Percentiles rank a stretch among this genome's conserved stretches.
phyloP scores from a whole-genome alignment of 2,329 filamentous ascomycete genomes.

The Colletotrichum chrysophilum region DNA sequence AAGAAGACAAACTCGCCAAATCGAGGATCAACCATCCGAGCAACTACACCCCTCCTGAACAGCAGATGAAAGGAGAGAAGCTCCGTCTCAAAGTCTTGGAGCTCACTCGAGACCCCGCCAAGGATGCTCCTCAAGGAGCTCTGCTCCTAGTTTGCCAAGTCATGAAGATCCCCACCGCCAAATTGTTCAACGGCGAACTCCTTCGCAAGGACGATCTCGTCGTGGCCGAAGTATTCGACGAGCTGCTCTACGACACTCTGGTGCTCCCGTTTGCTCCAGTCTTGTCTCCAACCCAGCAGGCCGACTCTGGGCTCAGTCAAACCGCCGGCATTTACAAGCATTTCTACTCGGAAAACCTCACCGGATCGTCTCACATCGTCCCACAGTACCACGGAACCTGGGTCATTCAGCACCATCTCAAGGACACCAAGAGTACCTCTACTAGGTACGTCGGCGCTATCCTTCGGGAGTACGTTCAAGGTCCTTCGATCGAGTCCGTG shows the following conservation, averaged over 20 bases:
- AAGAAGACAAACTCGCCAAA: neutral
- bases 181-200: neutral
- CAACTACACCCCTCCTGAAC: neutral
- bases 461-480: rapidly evolving
- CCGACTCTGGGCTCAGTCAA: too few species aligned
- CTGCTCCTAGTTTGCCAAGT: neutral
- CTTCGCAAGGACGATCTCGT: neutral
- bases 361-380: rapidly evolving
- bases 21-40: neutral
- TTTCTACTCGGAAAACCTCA: neutral
- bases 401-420: neutral
- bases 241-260: rapidly evolving
- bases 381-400: rapidly evolving
- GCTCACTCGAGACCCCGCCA: too few species aligned
- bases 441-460: neutral
- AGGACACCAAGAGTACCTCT: too few species aligned
- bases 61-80: too few species aligned
- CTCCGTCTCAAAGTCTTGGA: too few species aligned
- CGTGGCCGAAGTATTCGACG: neutral
- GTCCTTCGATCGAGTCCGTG: rapidly evolving
- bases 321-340: too few species aligned
- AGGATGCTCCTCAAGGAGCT: too few species aligned
- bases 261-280: neutral
- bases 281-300: rapidly evolving
- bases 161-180: neutral